Percentiles rank a stretch among this genome's conserved stretches.
These are phyloP conservation scores for Talaromyces islandicus DNA, from an alignment of 2,329 filamentous ascomycete species.

Conservation along the genomic window DNA sequence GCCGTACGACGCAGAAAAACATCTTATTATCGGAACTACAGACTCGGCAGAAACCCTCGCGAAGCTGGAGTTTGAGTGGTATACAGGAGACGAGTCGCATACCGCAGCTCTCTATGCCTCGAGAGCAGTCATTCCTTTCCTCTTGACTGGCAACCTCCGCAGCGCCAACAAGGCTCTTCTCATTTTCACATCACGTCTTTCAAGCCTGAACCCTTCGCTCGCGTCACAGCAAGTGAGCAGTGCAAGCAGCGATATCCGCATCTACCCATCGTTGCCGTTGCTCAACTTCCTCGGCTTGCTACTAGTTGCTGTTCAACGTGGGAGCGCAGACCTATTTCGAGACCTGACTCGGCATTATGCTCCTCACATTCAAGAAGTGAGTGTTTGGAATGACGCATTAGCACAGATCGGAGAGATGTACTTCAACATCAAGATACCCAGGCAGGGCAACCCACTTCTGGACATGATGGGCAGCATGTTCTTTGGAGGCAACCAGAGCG, in stretches of 20 bases:
- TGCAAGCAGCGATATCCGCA: conserved; percentile 63
- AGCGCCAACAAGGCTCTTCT: conserved; percentile 79
- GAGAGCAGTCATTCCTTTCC: conserved; percentile 82
- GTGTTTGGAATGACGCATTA: conserved; percentile 73
- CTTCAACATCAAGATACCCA: conserved; percentile 82
- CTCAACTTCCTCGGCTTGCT: conserved; percentile 89
- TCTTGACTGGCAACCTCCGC: conserved; percentile 82
- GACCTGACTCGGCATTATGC: conserved; percentile 79
- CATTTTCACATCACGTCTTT: conserved; percentile 64
- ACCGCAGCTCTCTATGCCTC: conserved; percentile 81
- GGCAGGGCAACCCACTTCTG: conserved; percentile 85
- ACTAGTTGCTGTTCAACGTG: conserved; percentile 75
- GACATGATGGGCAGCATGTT: conserved; percentile 98
- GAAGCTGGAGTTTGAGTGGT: conserved; percentile 89
- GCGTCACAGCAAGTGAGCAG: conserved; percentile 75
- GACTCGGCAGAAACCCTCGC: conserved; percentile 78
- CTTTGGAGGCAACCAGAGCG: conserved; percentile 61
- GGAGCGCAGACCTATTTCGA: conserved; percentile 69
- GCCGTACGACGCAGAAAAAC: conserved; percentile 85
- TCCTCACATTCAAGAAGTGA: conserved; percentile 67
- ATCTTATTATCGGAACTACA: conserved; percentile 80
- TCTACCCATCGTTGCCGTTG: conserved; percentile 88
- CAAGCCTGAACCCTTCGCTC: conserved; percentile 53
- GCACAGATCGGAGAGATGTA: conserved; percentile 93
- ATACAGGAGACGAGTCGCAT: conserved; percentile 79